phyloP scores from a whole-genome alignment of 1,284 basidiomycete genomes.

The Leccinum fallax region DNA sequence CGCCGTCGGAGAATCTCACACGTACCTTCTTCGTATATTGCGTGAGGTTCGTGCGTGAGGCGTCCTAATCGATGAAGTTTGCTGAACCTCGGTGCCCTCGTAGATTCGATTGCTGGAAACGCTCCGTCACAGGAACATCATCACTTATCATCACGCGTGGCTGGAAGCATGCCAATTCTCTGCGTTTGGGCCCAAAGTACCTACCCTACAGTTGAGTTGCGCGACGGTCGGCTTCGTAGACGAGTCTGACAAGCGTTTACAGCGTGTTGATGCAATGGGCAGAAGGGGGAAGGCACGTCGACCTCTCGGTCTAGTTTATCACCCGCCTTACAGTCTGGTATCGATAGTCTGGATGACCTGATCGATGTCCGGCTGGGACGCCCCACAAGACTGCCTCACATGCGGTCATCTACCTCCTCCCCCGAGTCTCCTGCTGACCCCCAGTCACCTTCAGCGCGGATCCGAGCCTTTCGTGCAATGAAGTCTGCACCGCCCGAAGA shows the following conservation, averaged over 20 bases:
- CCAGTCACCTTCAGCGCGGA: constrained; percentile 68
- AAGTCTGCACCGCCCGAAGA: constrained; percentile 66
- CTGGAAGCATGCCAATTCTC: constrained; percentile 86
- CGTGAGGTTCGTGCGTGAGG: constrained; percentile 58
- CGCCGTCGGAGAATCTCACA: constrained; percentile 86
- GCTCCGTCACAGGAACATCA: constrained; percentile 89
- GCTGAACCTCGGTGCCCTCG: not conserved
- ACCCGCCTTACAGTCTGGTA: constrained; percentile 1
- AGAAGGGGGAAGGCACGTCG: constrained; percentile 68
- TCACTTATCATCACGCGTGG: constrained; percentile 96
- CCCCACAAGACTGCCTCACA: constrained; percentile 47
- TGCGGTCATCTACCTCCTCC: constrained; percentile 39
- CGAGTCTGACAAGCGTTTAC: constrained; percentile 9
- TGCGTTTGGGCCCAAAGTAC: constrained; percentile 80
- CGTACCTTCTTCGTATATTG: constrained; percentile 80
- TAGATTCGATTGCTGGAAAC: constrained; percentile 82
- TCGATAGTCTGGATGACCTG: constrained; percentile 75
- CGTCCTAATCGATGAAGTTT: not conserved
- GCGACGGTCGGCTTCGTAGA: not conserved
- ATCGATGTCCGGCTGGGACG: constrained; percentile 75
- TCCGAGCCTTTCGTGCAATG: constrained; percentile 72
- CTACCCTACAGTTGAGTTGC: constrained; percentile 70
- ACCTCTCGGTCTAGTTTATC: not conserved
- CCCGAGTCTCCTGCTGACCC: constrained; percentile 34
- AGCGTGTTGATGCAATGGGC: constrained; percentile 95